These are phyloP conservation scores for Colletotrichum sp. DNA, from an alignment of 2,329 filamentous ascomycete species.

Conservation along the genomic window DNA sequence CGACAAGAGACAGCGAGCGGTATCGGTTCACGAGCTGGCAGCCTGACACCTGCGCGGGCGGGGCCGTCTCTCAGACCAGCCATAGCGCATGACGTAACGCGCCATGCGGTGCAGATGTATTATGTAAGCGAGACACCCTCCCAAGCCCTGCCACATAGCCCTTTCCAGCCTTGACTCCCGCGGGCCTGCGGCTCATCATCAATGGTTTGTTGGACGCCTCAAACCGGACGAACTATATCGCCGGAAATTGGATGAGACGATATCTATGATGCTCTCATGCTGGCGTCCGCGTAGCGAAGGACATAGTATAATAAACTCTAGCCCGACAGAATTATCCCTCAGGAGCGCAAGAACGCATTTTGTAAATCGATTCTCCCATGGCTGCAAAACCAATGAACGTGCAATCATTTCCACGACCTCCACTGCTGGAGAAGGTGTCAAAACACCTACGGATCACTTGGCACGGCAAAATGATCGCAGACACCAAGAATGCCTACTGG, in stretches of 20 bases:
- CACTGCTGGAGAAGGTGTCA: constrained; percentile 56
- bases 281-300: background rate
- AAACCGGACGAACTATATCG: background rate
- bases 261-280: constrained; percentile 1
- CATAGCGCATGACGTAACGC: background rate
- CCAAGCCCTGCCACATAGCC: background rate
- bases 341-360: no score
- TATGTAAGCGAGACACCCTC: background rate
- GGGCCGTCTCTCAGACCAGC: background rate
- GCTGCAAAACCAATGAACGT: constrained; percentile 48
- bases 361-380: background rate
- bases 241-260: background rate
- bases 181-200: background rate
- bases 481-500: constrained; percentile 65
- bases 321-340: background rate
- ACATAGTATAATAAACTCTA: background rate
- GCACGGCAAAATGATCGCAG: constrained; percentile 58
- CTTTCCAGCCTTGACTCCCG: no score
- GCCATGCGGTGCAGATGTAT: background rate
- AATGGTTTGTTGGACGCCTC: background rate
- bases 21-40: background rate
- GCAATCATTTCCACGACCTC: constrained; percentile 63
- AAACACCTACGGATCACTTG: constrained; percentile 63
- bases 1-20: background rate
- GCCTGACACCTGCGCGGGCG: background rate